Base-by-base conservation (phyloP, 306 rosid genomes). In the Potentilla sterilis region DNA sequence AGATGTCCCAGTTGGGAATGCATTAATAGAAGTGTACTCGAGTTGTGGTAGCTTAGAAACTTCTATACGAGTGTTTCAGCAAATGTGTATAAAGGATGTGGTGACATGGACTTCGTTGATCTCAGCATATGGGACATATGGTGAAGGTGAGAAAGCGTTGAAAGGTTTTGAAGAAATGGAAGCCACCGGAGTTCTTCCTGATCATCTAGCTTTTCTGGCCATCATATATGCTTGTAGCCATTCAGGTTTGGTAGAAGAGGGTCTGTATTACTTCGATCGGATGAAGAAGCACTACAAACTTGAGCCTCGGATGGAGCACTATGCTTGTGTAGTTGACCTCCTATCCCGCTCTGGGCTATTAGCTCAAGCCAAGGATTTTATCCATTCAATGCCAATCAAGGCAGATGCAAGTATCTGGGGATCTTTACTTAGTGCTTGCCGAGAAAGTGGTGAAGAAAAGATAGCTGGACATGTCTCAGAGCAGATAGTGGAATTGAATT, bases 11-110 rank as follows among this genome's bases (percentile, higher is more conserved):
- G 79, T 89, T 54, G 91, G 87, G 69, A 83, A 86, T 41, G 91
- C 94, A 75, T 84, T 91, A n/a, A 83, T 91, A 78, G 86, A 91
- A 83, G 84, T 89, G 94, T 89, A 87, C 85, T 91, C 89, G 62
- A 89, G 87, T 71, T 86, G 91, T 54, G 97, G 94, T 55, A 80
- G 74, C 74, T 80, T 87, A 59, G 80, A 72, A 72, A 83, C 71
- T 64, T 85, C 92, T 52, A 70, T 81, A 67, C 83, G 76, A 75
- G 82, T 85, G 57, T 91, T 85, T 73, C 84, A 86, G 77, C 77
- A 74, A 13, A 79, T 89, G 59, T 46, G 22, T 13, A 78, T 35
- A 76, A 91, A 87, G 77, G 94, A 91, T 85, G 82, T 89, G 71
- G 85, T 86, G 62, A 78, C 83, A 37, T 89, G 91, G 91, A 84